Evolutionary conservation across 176 grass and related monocot species (phyloP), one percentile per base, ranked within the genome.

Genomic region (Puccinellia tenuiflora): DNA sequence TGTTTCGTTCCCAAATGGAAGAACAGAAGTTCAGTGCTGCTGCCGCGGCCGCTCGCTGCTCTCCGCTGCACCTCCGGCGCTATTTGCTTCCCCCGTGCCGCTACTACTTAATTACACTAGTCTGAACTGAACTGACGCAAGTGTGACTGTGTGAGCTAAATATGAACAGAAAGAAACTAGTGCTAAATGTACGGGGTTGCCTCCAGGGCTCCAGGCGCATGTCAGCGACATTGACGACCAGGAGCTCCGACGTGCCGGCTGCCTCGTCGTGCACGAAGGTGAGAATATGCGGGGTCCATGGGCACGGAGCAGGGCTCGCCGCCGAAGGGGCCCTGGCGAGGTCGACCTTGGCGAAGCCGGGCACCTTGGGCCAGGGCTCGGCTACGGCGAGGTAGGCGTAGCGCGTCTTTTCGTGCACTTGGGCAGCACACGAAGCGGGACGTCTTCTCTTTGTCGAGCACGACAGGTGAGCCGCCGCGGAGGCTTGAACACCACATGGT

Each of bases 341-440:
- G 85, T 94, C 92, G 29, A 97, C 87, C 85, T 97, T 97, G 33
- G 94, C 94, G 72, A 92, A 97, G n/a, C 94, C 94, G 24, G 94
- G 94, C n/a, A 97, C 94, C 90, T 94, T 97, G 37, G 94, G 94
- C 94, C 94, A 97, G 45, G 94, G 94, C 83, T 97, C 94, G 7
- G 94, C 94, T 21, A 97, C 89, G 9, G 92, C 94, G 7, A 97
- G 92, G 88, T 97, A 97, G 22, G 90, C 92, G 77, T 92, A 97
- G 71, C 83, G 47, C 0, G 94, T 93, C 79, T 64, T 80, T 2
- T 5, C 33, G 95, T 88, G 84, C 91, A 85, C 74, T 95, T 97
- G 42, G 95, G 95, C 0, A 97, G 87, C 3, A 97, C 4, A 92
- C 95, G 75, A 97, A 97, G 0, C 95, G 86, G 2, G 95, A 89